Conservation (phyloP, 495 filamentous ascomycete species). For the Penicillium lividum region DNA sequence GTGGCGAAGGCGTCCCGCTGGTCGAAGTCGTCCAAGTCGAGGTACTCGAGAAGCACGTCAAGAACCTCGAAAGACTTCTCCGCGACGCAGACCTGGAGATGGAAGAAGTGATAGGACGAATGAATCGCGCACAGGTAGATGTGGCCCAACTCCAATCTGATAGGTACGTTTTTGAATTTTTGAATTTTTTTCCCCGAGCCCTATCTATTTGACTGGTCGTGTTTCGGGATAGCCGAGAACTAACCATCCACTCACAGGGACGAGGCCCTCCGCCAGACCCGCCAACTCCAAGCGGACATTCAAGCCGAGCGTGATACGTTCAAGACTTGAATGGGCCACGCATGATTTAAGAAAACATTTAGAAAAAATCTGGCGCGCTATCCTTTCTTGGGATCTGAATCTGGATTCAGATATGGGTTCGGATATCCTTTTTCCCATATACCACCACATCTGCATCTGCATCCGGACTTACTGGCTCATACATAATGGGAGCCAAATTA, state of each 20-base stretch:
- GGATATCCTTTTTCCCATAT: slow-evolving; percentile 19
- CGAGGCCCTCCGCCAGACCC: slow-evolving; percentile 79
- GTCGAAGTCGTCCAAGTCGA: slow-evolving; percentile 70
- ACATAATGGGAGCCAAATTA: background rate
- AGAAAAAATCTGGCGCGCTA: slow-evolving; percentile 4
- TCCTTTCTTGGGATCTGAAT: slow-evolving; percentile 7
- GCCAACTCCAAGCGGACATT: slow-evolving; percentile 69
- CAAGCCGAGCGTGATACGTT: slow-evolving; percentile 59
- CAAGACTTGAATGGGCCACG: slow-evolving; percentile 39
- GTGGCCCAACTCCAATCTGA: slow-evolving; percentile 89
- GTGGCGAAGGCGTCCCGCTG: slow-evolving; percentile 54
- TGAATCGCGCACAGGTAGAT: slow-evolving; percentile 94
- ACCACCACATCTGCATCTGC: slow-evolving; percentile 31
- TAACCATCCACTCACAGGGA: slow-evolving; percentile 55
- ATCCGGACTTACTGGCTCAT: background rate
- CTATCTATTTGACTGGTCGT: slow-evolving; percentile 19
- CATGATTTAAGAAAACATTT: slow-evolving; percentile 6
- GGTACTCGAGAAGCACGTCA: slow-evolving; percentile 67
- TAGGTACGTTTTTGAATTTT: slow-evolving; percentile 53
- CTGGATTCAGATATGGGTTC: slow-evolving; percentile 1
- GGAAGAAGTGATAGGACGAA: slow-evolving; percentile 87
- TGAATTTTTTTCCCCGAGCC: slow-evolving; percentile 7
- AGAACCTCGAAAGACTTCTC: slow-evolving; percentile 81
- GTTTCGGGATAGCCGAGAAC: slow-evolving; percentile 12
- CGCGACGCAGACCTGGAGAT: slow-evolving; percentile 86